Evolutionary conservation across 2,329 filamentous ascomycete species (phyloP).

Genomic region (Ceratocystis eucalypticola): DNA sequence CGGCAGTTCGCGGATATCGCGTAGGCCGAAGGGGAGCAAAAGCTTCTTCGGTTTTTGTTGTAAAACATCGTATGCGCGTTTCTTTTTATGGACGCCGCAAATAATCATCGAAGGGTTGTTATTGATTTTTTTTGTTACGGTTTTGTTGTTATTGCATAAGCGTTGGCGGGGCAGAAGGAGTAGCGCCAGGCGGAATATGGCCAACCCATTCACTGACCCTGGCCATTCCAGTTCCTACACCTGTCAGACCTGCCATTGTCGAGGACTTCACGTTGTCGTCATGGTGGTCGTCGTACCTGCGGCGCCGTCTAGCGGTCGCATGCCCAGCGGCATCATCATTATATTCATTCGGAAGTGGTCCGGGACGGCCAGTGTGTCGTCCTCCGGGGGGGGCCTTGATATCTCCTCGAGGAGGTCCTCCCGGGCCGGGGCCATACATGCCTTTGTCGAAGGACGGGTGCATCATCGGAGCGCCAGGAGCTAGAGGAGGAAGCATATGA

Average conservation of each 20-base stretch:
- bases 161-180: conserved; percentile 23
- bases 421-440: conserved; percentile 16
- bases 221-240: conserved; percentile 33
- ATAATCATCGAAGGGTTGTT: neutral
- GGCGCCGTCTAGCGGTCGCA: conserved; percentile 18
- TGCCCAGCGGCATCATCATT: conserved; percentile 19
- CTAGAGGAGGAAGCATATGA: conserved; percentile 13
- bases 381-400: conserved; percentile 10
- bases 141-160: conserved; percentile 10
- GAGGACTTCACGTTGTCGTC: conserved; percentile 26
- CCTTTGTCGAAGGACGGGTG: conserved; percentile 12
- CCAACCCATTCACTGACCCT: conserved; percentile 37
- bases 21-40: neutral
- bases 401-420: conserved; percentile 17
- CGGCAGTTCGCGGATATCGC: neutral
- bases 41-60: neutral
- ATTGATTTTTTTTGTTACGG: conserved; percentile 4
- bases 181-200: conserved; percentile 34
- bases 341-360: conserved; percentile 13
- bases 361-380: conserved; percentile 13
- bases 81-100: neutral
- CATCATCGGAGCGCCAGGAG: conserved; percentile 10
- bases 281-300: conserved; percentile 17
- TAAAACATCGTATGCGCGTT: neutral
- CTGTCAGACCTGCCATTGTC: conserved; percentile 35